Evolutionary conservation across 192 early-diverging fungal genomes (phyloP), one percentile per base, ranked within the genome.

Genomic region (Rhizophagus clarus): DNA sequence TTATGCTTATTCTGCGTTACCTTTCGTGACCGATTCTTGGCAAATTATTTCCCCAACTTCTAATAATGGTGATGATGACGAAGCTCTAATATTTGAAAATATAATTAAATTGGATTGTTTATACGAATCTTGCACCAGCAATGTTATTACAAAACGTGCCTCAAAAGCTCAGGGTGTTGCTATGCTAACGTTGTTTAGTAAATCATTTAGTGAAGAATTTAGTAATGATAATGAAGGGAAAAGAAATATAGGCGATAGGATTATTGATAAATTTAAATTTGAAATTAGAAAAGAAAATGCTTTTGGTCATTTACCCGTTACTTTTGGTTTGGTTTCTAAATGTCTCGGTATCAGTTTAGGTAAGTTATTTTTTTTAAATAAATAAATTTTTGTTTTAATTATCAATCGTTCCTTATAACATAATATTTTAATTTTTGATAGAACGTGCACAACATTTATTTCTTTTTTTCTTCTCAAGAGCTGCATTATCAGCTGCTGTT

Each of bases 401-500:
- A 24, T 67, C 17, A 67, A 68, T 34, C 0, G 45, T 49, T 71
- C 66, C 9, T 32, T 73, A 26, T 76, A 61, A 26, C 9, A 14
- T 40, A n/a, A 32, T 56, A 26, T 7, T 49, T 72, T n/a, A n/a
- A 47, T 15, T 77, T 4, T 47, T 29, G 29, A 26, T 31, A 93
- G 92, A 89, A 9, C 91, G 92, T 60, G 89, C 93, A 14, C 84
- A 90, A 78, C 91, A 92, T 77, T 86, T 97, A 47, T 93, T 90
- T 77, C 76, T 98, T 69, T 97, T 95, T 83, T 85, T 95, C 45
- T 95, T 95, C 87, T 90, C 92, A n/a, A 91, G 97, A 14, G 89
- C 94, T n/a, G 82, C 96, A 11, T 88, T 96, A 64, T 96, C 95
- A 1, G 92, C 95, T 0, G 95, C 95, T 8, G 93, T 98, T 29